Base-by-base conservation (phyloP, 495 filamentous ascomycete species). In the Geopyxis carbonaria region DNA sequence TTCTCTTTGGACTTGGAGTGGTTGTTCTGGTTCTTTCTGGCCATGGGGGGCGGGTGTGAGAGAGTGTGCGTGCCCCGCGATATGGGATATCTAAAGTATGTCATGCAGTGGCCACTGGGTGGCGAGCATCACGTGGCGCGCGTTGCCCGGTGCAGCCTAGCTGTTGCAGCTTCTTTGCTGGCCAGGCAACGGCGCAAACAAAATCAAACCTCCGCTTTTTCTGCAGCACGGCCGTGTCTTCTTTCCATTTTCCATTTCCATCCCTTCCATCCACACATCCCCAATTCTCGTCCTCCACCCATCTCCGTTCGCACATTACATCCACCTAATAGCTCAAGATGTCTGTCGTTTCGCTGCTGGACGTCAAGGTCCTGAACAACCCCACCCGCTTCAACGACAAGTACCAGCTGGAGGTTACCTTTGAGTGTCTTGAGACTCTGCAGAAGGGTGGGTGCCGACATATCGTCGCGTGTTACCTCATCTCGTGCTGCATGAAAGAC, bases 371-470 rank as follows among this genome's bases (percentile, higher is more conserved):
- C 40, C 66, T 83, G 54, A 95, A 95, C 70, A 97, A 97, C 63
- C 89, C 89, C 44, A 86, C 89, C 45, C 67, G 75, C 36, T 94
- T 95, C 64, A 74, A 69, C 36, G 78, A 79, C 46, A 70, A 81
- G 22, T 97, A 95, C 58, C 72, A 84, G 58, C 93, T 97, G 40
- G 91, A 97, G 59, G 95, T 97, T 58, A 97, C 89, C 16, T 97
- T 97, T 44, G 91, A 95, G 62, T 94, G 87, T 57, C 72, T 95
- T 13, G 89, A 97, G 64, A 65, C 70, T 38, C 70, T 97, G 18
- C 80, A 87, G 58, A 92, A 94, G 62, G 86, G 86, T 87, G 57
- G 38, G 54, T 45, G 11, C 5, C 24, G 16, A 22, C n/a, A n/a
- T 8, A 23, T n/a, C 5, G 21, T 39, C 21, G 24, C 40, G 37